Percentiles rank a stretch among this genome's conserved stretches.
Conservation (phyloP, 805 yeast genomes). For the Candida silvatica region DNA sequence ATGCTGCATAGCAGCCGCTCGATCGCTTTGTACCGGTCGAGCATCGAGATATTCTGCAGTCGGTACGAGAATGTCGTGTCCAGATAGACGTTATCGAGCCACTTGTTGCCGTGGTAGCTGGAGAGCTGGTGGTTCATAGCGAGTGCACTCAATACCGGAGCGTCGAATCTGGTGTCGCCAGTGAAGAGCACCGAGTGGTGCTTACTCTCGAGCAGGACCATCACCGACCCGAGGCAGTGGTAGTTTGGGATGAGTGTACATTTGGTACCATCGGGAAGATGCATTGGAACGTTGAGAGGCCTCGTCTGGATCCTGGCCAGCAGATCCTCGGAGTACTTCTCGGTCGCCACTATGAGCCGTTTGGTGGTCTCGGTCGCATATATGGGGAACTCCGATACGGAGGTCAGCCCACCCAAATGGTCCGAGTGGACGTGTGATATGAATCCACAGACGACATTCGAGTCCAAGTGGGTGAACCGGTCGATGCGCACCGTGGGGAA, state of each 20-base stretch:
- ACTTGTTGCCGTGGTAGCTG: conserved; percentile 5
- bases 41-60: conserved; percentile 7
- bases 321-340: no score
- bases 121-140: conserved; percentile 3
- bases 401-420: conserved; percentile 7
- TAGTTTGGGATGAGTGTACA: conserved; percentile 12
- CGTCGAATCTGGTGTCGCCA: conserved; percentile 13
- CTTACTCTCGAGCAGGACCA: conserved; percentile 7
- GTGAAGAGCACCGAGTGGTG: conserved; percentile 7
- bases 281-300: background rate
- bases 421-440: conserved; percentile 14
- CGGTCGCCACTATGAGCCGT: background rate
- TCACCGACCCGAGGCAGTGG: conserved; percentile 14
- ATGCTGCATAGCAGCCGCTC: conserved; percentile 6
- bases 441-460: conserved; percentile 7
- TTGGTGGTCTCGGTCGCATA: conserved; percentile 1
- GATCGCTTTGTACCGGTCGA: conserved; percentile 8
- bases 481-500: conserved; percentile 10
- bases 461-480: conserved; percentile 4
- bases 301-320: background rate
- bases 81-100: conserved; percentile 9
- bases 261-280: background rate
- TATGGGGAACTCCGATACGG: background rate
- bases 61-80: conserved; percentile 15
- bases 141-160: conserved; percentile 4